These are phyloP conservation scores for Nemania diffusa DNA, from an alignment of 2,329 filamentous ascomycete species.

Conservation along the genomic window DNA sequence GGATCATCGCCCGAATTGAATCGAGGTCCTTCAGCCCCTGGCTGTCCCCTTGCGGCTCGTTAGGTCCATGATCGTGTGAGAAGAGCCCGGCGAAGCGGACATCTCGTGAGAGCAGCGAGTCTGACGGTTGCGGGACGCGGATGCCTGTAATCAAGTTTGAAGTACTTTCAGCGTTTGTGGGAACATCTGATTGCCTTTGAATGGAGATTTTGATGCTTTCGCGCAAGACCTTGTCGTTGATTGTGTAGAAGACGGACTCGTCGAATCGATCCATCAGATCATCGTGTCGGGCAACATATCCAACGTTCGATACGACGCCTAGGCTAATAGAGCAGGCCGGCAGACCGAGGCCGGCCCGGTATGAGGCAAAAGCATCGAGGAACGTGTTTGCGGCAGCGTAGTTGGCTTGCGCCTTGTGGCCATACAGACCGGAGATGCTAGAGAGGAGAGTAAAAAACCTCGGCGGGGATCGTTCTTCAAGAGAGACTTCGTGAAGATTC, in stretches of 20 bases:
- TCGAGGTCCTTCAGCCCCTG: too few relatives aligned
- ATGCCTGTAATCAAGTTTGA: conserved; percentile 14
- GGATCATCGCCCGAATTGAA: too few relatives aligned
- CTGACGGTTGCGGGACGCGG: neutral
- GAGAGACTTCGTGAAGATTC: conserved; percentile 50
- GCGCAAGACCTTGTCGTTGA: conserved; percentile 40
- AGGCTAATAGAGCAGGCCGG: conserved; percentile 53
- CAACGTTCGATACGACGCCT: conserved; percentile 50
- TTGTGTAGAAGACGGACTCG: conserved; percentile 27
- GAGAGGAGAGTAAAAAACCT: conserved; percentile 54
- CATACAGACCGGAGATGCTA: conserved; percentile 51
- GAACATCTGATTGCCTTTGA: too few relatives aligned
- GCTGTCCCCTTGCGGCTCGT: too few relatives aligned
- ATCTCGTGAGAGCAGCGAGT: neutral
- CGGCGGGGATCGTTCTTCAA: conserved; percentile 34
- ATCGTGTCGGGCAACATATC: conserved; percentile 45
- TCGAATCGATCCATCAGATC: conserved; percentile 29
- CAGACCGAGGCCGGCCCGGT: conserved; percentile 49
- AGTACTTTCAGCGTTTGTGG: neutral
- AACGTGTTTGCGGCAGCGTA: conserved; percentile 57
- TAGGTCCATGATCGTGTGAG: too few relatives aligned
- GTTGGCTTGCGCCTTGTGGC: conserved; percentile 53
- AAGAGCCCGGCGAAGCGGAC: conserved; percentile 9
- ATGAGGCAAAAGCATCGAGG: conserved; percentile 53
- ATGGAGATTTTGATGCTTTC: too few relatives aligned